A percentile compares a stretch with the other conserved stretches of the same genome.
These are phyloP conservation scores for Cercospora sp. DNA, from an alignment of 2,329 filamentous ascomycete species.

Conservation along the genomic window DNA sequence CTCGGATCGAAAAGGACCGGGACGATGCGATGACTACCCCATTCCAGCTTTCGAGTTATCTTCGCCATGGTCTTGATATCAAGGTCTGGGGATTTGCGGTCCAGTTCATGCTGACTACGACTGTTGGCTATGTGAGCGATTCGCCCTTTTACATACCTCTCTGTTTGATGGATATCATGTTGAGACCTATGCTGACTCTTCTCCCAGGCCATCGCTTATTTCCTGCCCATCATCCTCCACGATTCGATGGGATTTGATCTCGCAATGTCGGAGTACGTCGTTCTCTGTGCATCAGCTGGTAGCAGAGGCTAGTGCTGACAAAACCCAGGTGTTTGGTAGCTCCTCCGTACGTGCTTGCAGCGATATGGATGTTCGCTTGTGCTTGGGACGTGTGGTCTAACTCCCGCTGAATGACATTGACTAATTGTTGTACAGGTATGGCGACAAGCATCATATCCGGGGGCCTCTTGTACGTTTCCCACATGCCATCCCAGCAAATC, in stretches of 20 bases:
- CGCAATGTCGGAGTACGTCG: conserved; percentile 28
- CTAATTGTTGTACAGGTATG: no score
- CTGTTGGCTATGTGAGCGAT: conserved; percentile 33
- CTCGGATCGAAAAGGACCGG: conserved; percentile 55
- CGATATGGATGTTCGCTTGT: conserved; percentile 41
- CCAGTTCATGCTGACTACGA: conserved; percentile 57
- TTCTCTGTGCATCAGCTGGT: not conserved
- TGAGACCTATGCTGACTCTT: not conserved
- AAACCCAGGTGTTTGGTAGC: conserved; percentile 32
- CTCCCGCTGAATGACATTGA: no score
- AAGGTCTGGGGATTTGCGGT: conserved; percentile 58
- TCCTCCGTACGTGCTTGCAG: conserved; percentile 41
- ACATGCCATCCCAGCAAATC: no score
- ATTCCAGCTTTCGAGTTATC: conserved; percentile 45
- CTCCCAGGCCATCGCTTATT: conserved; percentile 35
- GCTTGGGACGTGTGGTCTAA: no score
- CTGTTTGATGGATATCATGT: not conserved
- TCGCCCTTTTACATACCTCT: not conserved
- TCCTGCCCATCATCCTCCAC: conserved; percentile 42
- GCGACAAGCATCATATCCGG: no score
- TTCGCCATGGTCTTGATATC: conserved; percentile 45
- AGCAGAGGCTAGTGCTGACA: not conserved
- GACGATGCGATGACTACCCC: conserved; percentile 52
- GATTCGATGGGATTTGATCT: conserved; percentile 39
- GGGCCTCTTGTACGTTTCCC: no score